Base-by-base conservation (phyloP, 192 early-diverging fungal genomes). In the Coemansia sp. region DNA sequence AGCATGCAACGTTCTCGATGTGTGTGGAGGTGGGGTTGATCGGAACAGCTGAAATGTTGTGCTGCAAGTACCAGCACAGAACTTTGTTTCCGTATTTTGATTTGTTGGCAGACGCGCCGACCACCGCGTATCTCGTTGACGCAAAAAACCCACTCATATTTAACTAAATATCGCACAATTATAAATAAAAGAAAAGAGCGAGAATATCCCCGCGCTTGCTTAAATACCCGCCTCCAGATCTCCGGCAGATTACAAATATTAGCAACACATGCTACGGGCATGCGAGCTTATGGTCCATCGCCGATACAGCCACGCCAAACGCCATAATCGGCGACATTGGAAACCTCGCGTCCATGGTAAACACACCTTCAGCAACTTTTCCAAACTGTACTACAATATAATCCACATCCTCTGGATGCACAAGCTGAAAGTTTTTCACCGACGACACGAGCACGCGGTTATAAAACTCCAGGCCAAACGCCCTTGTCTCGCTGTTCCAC, bases 381-480 rank as follows among this genome's bases (percentile, higher is more conserved):
- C 97, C 97, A 78, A 96, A 98, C 74, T 98, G 97, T 88, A 97
- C 83, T 19, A 90, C 87, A 48, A 94, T 92, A 61, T 97, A 96
- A 68, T 94, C 93, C 74, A 95, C 75, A 69, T 96, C 93, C 43
- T 95, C 85, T 32, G 93, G 90, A 65, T 93, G 91, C 14, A 98
- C 90, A 32, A 98, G 91, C 77, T 97, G 95, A 68, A 98, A 96
- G 71, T 97, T 98, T 68, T 98, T 98, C 11, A 97, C 95, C 0
- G 93, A 95, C 1, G 95, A 88, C 61, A 89, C 62, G 10, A 88
- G 88, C 1, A 98, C 93, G 11, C 97, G 80, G 1, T 92, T 93
- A 48, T 86, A 90, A 69, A 98, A 98, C 69, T 97, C 96, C n/a
- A 98, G 69, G 1, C 94, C 91, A 83, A 89, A 97, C 16, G 92